Evolutionary conservation across 345 rosid species (phyloP).

Genomic region (Sonneratia alba): DNA sequence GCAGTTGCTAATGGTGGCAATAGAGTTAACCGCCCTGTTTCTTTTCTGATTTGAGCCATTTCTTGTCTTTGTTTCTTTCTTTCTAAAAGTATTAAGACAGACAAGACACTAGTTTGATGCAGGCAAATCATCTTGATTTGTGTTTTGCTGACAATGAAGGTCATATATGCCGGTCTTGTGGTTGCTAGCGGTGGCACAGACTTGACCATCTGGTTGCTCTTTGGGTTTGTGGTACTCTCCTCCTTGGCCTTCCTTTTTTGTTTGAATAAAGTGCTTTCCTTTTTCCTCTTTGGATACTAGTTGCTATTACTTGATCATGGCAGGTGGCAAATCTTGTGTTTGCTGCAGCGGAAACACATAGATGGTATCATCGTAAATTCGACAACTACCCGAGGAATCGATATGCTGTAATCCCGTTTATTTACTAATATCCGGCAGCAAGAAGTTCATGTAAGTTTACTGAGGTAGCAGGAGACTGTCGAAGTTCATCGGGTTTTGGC

Average conservation of each 20-base stretch:
- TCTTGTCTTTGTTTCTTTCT: background rate
- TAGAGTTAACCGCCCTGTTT: no score
- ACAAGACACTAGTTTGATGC: background rate
- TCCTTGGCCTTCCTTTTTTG: background rate
- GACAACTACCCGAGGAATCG: slow-evolving; percentile 53
- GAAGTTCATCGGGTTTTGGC: background rate
- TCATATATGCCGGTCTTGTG: slow-evolving; percentile 55
- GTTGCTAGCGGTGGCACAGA: slow-evolving; percentile 71
- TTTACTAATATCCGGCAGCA: slow-evolving; percentile 18
- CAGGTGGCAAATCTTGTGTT: slow-evolving; percentile 61
- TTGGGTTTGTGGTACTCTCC: slow-evolving; percentile 46
- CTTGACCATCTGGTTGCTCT: slow-evolving; percentile 51
- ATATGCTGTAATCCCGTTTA: slow-evolving; percentile 38
- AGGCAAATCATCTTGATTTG: background rate
- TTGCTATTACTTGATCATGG: slow-evolving; percentile 5
- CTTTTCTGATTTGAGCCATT: no score
- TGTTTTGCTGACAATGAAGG: slow-evolving; percentile 24
- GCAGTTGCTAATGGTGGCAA: background rate
- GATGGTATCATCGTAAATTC: slow-evolving; percentile 58
- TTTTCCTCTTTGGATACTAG: background rate
- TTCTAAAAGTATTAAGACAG: background rate
- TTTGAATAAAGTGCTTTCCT: background rate
- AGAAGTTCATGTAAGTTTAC: background rate
- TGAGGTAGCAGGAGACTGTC: background rate
- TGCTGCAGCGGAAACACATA: slow-evolving; percentile 68